Evolutionary conservation across 2,329 filamentous ascomycete species (phyloP).

Genomic region (Microcyclosporella mali): DNA sequence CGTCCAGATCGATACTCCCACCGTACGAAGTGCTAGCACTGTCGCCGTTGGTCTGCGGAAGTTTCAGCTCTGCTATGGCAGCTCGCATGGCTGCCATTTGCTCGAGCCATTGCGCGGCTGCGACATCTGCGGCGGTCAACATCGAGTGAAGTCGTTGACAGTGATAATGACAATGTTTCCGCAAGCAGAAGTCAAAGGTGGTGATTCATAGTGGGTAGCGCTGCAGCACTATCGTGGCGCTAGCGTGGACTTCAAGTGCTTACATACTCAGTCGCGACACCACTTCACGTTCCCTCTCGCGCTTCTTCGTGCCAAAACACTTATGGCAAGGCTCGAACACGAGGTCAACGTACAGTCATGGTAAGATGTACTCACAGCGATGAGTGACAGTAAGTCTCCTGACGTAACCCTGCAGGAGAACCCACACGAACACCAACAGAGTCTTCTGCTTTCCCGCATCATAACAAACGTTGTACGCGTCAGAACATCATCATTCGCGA

Average conservation of each 20-base stretch:
- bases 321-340: too few species aligned
- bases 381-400: too few species aligned
- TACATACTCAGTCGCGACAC: too few species aligned
- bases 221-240: too few species aligned
- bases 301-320: too few species aligned
- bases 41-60: slow-evolving; percentile 44
- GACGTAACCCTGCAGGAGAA: slow-evolving; percentile 52
- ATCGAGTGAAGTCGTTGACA: slow-evolving; percentile 3
- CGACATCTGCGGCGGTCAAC: slow-evolving; percentile 15
- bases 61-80: slow-evolving; percentile 67
- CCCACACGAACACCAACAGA: slow-evolving; percentile 96
- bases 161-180: not conserved
- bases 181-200: not conserved
- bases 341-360: too few species aligned
- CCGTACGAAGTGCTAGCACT: slow-evolving; percentile 30
- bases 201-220: not conserved
- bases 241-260: too few species aligned
- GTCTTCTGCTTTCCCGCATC: slow-evolving; percentile 83
- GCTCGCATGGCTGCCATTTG: slow-evolving; percentile 82
- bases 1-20: slow-evolving; percentile 44
- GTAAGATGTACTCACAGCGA: too few species aligned
- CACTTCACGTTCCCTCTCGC: too few species aligned
- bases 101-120: slow-evolving; percentile 59
- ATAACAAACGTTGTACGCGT: slow-evolving; percentile 88
- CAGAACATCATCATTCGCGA: not conserved